Conservation (phyloP, 2,329 filamentous ascomycete genomes). For the Monilinia fructigena region DNA sequence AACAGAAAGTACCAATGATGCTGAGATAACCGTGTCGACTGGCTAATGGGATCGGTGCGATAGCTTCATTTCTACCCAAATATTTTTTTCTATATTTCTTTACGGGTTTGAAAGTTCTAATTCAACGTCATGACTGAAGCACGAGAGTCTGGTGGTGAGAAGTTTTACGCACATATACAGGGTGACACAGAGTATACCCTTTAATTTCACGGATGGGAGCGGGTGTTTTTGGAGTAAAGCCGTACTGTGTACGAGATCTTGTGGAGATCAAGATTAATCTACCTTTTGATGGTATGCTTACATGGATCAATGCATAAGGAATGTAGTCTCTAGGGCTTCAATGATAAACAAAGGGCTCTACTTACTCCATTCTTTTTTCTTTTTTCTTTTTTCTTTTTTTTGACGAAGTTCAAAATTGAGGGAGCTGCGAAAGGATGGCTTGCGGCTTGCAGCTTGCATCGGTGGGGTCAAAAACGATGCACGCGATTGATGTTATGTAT, state of each 20-base stretch:
- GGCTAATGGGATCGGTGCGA: neutral
- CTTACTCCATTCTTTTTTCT: neutral
- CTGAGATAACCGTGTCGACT: neutral
- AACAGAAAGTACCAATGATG: neutral
- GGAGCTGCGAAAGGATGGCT: neutral
- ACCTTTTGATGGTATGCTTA: neutral
- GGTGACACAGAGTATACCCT: slow-evolving; percentile 13
- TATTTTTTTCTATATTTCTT: slow-evolving; percentile 1
- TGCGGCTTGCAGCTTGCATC: neutral
- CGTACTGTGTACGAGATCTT: slow-evolving; percentile 32
- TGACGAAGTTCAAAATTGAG: neutral
- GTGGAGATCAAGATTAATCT: neutral
- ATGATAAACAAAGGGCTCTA: neutral
- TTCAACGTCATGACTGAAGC: neutral
- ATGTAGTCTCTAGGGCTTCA: neutral
- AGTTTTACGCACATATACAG: slow-evolving; percentile 19
- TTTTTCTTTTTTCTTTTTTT: neutral
- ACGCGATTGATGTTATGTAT: slow-evolving; percentile 5
- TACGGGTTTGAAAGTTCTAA: neutral
- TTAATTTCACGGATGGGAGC: slow-evolving; percentile 8
- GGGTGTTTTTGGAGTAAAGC: slow-evolving; percentile 11
- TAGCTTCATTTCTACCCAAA: neutral
- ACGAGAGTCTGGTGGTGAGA: slow-evolving; percentile 2
- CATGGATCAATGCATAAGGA: neutral
- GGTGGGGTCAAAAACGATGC: neutral